Evolutionary conservation across 176 grass and related monocot genomes (phyloP).

Genomic region (Metroxylon sagu): DNA sequence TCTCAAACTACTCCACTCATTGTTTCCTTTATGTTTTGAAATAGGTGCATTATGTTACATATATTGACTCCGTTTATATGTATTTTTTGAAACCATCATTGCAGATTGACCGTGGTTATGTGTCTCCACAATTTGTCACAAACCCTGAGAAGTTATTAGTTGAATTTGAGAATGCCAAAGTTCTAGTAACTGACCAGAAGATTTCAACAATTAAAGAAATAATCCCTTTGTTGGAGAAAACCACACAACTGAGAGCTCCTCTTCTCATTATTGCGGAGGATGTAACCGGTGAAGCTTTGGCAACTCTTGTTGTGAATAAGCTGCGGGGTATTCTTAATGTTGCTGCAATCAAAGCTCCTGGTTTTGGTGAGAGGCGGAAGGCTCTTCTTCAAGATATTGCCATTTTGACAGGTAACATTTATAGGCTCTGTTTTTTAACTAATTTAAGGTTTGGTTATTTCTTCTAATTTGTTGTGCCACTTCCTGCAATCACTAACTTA

Average conservation of each 20-base stretch:
- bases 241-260: conserved; percentile 12
- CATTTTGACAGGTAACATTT: conserved; percentile 1
- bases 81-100: not conserved
- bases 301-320: conserved; percentile 11
- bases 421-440: too few species aligned
- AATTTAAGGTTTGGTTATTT: too few species aligned
- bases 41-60: too few species aligned
- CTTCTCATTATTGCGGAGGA: conserved; percentile 19
- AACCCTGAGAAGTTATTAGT: conserved; percentile 9
- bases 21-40: too few species aligned
- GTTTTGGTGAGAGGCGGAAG: conserved; percentile 12
- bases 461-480: too few species aligned
- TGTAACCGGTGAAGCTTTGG: conserved; percentile 13
- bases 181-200: conserved; percentile 15
- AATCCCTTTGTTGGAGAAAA: conserved; percentile 11
- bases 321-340: conserved; percentile 10
- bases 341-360: conserved; percentile 11
- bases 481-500: too few species aligned
- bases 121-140: conserved; percentile 7
- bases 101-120: conserved; percentile 11
- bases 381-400: conserved; percentile 20
- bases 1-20: not conserved
- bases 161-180: conserved; percentile 13
- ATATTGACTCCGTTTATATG: too few species aligned
- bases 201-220: conserved; percentile 11